A percentile compares a stretch with the other conserved stretches of the same genome.
Conservation (phyloP, 495 filamentous ascomycete genomes). For the Neurospora terricola region DNA sequence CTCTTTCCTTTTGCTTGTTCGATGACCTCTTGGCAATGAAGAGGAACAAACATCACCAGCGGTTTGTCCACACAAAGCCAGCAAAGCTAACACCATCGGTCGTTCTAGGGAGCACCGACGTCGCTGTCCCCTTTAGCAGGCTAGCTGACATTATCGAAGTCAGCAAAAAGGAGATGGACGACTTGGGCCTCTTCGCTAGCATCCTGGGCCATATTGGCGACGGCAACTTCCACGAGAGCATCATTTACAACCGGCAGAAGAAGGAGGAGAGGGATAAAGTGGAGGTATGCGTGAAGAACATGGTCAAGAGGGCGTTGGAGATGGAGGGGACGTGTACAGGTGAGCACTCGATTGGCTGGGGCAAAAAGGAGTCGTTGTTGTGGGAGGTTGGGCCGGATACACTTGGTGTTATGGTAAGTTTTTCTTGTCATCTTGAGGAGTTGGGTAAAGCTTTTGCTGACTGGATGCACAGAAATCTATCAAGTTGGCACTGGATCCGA, state of each 20-base stretch:
- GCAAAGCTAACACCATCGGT: not conserved
- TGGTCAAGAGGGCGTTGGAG: constrained; percentile 77
- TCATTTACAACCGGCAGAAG: constrained; percentile 67
- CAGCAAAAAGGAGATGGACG: constrained; percentile 81
- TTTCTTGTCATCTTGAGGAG: too few relatives aligned
- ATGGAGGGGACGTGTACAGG: constrained; percentile 94
- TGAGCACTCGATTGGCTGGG: constrained; percentile 82
- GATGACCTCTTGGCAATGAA: not conserved
- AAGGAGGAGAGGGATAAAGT: constrained; percentile 60
- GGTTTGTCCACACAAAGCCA: not conserved
- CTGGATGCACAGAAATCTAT: constrained; percentile 44
- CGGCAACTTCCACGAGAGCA: constrained; percentile 86
- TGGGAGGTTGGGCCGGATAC: constrained; percentile 79
- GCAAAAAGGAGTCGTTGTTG: constrained; percentile 71
- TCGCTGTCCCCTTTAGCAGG: constrained; percentile 77
- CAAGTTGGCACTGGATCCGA: constrained; percentile 75
- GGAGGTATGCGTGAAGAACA: constrained; percentile 71
- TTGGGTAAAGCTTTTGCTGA: not conserved
- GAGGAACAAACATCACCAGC: not conserved
- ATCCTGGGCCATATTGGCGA: constrained; percentile 80
- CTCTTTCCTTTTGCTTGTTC: not conserved
- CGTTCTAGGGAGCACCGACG: constrained; percentile 60
- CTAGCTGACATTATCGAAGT: constrained; percentile 85
- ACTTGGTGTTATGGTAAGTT: constrained; percentile 61
- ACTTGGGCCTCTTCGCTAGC: constrained; percentile 72